Evolutionary conservation across 2,329 filamentous ascomycete species (phyloP), one percentile per base, ranked within the genome.

Genomic region (Phialophora verrucosa): DNA sequence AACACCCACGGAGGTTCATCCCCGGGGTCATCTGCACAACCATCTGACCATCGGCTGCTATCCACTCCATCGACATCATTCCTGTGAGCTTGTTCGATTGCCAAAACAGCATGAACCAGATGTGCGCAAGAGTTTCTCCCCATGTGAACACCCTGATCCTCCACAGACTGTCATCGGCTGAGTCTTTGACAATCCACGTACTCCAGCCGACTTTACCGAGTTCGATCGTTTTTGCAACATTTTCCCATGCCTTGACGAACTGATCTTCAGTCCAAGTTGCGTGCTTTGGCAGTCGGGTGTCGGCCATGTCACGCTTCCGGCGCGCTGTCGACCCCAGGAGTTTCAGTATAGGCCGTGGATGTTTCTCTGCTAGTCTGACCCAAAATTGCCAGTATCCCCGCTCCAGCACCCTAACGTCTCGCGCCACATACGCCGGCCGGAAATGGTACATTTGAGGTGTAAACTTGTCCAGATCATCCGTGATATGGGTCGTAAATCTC

Each of bases 321-420:
- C 47, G 59, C n/a, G 56, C 56, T 20, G 35, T 44, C 10, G 42
- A 57, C 4, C 58, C 59, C 35, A 27, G 55, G 50, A 49, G 54
- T 32, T 32, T 64, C 47, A 63, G 25, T 42, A 17, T 17, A 32
- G 23, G 32, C 74, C 77, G 38, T 70, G 72, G 74, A 27, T 7
- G 27, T 44, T n/a, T 44, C 73, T 72, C 59, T 23, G 50, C 79
- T 38, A 96, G 79, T 57, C 87, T 86, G 17, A 88, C 83, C 5
- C 80, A 80, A 4, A 97, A 73, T 2, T 82, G 76, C 93, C 93
- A 97, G 77, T 91, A 88, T 0, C 93, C 93, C 17, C 93, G 84
- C 75, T 96, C 92, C 44, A 90, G 84, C 0, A 78, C 77, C 2
- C 83, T 78, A 1, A 90, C 78, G 0, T 77, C 74, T 3, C 89